These are phyloP conservation scores for Axilococcus clingmanii DNA, from an alignment of 139 green algal genomes.

Conservation along the genomic window DNA sequence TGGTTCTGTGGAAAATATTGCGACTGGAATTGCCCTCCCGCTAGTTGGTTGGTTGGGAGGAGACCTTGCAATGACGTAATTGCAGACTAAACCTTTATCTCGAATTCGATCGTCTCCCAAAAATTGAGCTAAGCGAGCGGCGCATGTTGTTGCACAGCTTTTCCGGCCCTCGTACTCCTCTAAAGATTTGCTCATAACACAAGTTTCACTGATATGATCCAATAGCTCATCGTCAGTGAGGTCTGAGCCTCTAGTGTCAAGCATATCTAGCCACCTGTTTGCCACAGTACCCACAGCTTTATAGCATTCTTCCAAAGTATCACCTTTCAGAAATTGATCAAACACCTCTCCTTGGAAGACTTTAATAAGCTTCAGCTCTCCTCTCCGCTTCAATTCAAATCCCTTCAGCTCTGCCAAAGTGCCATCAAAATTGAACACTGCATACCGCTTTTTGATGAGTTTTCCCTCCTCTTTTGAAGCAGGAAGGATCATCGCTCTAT, in stretches of 20 bases:
- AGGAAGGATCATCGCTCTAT: constrained; percentile 90
- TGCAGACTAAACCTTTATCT: constrained; percentile 77
- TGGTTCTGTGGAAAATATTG: constrained; percentile 85
- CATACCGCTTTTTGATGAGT: constrained; percentile 99
- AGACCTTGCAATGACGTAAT: constrained; percentile 43
- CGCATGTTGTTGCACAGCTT: constrained; percentile 81
- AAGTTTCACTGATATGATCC: constrained; percentile 84
- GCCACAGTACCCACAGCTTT: constrained; percentile 79
- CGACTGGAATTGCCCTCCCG: constrained; percentile 84
- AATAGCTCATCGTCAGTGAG: constrained; percentile 87
- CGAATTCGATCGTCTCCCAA: constrained; percentile 87
- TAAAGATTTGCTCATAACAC: constrained; percentile 89
- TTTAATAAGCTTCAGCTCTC: constrained; percentile 99
- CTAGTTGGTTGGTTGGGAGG: constrained; percentile 54
- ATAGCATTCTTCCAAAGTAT: constrained; percentile 84
- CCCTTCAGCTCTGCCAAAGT: constrained; percentile 92
- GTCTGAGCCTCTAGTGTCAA: constrained; percentile 80
- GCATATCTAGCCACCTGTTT: constrained; percentile 94
- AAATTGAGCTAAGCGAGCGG: constrained; percentile 76
- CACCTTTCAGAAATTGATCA: constrained; percentile 81
- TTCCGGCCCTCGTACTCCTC: constrained; percentile 93
- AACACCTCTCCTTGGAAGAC: constrained; percentile 89
- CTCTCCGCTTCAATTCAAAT: constrained; percentile 91
- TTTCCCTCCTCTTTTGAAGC: constrained; percentile 95
- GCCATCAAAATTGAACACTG: constrained; percentile 90